Percentiles rank a stretch among this genome's conserved stretches.
phyloP scores from a whole-genome alignment of 106 monocot species.

The Dendrobium catenatum region DNA sequence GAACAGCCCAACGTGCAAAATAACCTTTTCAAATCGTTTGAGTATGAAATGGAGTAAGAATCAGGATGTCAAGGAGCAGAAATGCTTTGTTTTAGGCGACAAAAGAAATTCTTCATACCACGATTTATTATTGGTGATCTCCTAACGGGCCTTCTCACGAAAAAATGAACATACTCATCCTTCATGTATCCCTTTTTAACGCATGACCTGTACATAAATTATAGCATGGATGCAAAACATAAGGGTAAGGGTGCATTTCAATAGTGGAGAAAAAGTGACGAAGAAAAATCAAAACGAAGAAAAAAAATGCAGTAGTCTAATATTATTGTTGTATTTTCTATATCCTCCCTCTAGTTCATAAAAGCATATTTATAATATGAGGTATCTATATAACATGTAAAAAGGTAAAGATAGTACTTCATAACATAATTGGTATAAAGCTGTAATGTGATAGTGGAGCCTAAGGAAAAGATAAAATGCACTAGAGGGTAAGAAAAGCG shows the following conservation, averaged over 20 bases:
- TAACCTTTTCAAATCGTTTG: slow-evolving; percentile 45
- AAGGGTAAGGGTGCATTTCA: not conserved
- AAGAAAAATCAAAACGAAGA: no score
- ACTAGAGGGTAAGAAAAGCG: no score
- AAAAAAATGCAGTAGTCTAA: no score
- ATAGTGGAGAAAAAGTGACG: not conserved
- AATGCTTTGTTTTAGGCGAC: not conserved
- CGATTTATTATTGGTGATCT: slow-evolving; percentile 97
- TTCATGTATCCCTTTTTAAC: slow-evolving; percentile 95
- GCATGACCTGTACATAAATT: slow-evolving; percentile 52
- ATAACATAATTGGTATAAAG: no score
- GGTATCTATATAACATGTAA: no score
- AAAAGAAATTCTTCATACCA: slow-evolving; percentile 37
- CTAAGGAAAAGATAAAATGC: no score
- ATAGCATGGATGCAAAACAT: not conserved
- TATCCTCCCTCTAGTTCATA: no score
- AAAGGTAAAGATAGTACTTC: no score
- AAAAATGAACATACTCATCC: slow-evolving; percentile 84
- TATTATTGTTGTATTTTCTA: no score
- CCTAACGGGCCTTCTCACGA: slow-evolving; percentile 65
- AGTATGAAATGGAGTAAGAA: slow-evolving; percentile 6
- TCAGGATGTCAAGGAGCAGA: not conserved
- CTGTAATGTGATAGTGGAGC: no score
- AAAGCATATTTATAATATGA: no score
- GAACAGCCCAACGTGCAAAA: slow-evolving; percentile 89